Conservation (phyloP, 805 yeast species). For the Pichia rugopelliculosa region DNA sequence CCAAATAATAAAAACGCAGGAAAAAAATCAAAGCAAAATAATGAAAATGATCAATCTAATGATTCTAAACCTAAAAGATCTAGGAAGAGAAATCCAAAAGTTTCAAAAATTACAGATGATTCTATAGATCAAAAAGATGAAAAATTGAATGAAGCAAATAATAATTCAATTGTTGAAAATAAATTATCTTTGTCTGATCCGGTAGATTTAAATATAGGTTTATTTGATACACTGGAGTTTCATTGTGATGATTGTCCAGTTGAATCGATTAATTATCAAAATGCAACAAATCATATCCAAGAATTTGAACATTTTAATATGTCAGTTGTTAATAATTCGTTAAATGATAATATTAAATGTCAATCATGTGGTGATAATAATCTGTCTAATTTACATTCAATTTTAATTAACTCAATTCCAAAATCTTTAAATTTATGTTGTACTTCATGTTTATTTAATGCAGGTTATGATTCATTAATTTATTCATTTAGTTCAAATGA, state of each 20-base stretch:
- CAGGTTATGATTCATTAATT: constrained; percentile 1
- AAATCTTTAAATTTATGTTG: constrained; percentile 3
- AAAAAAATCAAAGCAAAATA: neutral
- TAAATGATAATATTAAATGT: constrained; percentile 2
- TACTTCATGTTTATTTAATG: constrained; percentile 1
- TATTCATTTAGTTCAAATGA: constrained; percentile 2
- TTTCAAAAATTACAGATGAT: too few species aligned
- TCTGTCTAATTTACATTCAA: neutral
- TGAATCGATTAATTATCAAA: neutral
- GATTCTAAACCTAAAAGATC: neutral
- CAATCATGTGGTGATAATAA: constrained; percentile 6
- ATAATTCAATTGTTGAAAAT: neutral
- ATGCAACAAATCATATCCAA: neutral
- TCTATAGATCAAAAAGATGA: neutral
- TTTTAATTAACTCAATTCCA: neutral
- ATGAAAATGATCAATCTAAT: neutral
- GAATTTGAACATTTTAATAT: constrained; percentile 2
- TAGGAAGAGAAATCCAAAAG: neutral
- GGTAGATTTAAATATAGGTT: neutral
- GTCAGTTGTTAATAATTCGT: neutral
- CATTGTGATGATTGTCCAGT: constrained; percentile 6
- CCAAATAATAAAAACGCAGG: neutral
- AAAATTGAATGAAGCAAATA: neutral
- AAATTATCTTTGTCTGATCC: neutral
- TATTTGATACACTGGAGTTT: constrained; percentile 1